Evolutionary conservation across 2,329 filamentous ascomycete species (phyloP).

Genomic region (Xylariaceae sp.): DNA sequence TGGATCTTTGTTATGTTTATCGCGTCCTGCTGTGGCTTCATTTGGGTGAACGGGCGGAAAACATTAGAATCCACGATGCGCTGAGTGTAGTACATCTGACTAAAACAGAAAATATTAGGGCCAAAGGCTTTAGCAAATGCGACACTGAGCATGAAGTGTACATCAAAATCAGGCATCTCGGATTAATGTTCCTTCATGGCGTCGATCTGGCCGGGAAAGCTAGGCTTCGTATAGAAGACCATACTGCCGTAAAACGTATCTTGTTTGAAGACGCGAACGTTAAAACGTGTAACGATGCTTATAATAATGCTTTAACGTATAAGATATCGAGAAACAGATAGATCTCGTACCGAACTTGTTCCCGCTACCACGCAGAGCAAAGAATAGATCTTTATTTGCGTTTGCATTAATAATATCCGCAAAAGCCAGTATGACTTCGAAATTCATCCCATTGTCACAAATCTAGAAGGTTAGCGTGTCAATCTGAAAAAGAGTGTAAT

Average conservation of each 20-base stretch:
- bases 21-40: neutral
- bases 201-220: constrained; percentile 5
- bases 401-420: constrained; percentile 40
- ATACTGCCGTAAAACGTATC: constrained; percentile 6
- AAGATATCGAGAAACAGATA: too few species aligned
- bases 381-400: constrained; percentile 39
- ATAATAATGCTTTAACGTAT: too few species aligned
- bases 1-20: neutral
- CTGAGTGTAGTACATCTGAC: constrained; percentile 9
- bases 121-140: neutral
- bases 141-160: constrained; percentile 10
- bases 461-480: too few species aligned
- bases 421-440: constrained; percentile 40
- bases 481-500: too few species aligned
- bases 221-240: constrained; percentile 8
- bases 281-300: constrained; percentile 7
- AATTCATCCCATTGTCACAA: constrained; percentile 37
- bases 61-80: neutral
- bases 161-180: neutral
- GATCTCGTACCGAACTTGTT: constrained; percentile 22
- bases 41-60: neutral
- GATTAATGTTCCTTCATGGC: constrained; percentile 3
- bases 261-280: constrained; percentile 12
- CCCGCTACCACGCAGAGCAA: constrained; percentile 42
- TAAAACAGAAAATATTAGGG: constrained; percentile 2